These are phyloP conservation scores for Parascedosporium putredinis DNA, from an alignment of 2,329 filamentous ascomycete species.

Conservation along the genomic window DNA sequence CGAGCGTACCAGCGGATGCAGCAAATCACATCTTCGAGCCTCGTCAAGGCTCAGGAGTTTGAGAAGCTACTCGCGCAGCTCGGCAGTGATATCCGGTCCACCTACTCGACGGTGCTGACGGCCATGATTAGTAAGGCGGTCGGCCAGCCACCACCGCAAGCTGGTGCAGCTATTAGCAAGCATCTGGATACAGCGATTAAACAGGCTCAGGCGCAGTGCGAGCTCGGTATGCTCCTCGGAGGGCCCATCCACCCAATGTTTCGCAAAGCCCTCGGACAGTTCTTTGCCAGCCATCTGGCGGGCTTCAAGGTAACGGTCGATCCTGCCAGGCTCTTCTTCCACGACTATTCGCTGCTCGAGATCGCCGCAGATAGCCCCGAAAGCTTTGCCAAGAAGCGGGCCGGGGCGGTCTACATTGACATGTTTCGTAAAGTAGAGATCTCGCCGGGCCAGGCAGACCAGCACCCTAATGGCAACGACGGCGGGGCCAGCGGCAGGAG, in stretches of 20 bases:
- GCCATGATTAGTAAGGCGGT: constrained; percentile 35
- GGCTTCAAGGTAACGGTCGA: constrained; percentile 51
- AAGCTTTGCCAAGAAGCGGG: constrained; percentile 30
- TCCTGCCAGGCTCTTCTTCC: constrained; percentile 59
- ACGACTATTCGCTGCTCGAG: constrained; percentile 60
- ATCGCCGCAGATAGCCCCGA: constrained; percentile 43
- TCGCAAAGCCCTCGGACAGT: constrained; percentile 49
- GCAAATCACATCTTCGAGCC: constrained; percentile 35
- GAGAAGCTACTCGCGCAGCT: constrained; percentile 48
- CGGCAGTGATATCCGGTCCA: constrained; percentile 36
- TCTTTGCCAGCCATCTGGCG: constrained; percentile 50
- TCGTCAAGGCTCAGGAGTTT: constrained; percentile 50
- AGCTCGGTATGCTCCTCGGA: constrained; percentile 42
- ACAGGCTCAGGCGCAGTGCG: constrained; percentile 35
- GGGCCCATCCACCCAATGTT: constrained; percentile 35
- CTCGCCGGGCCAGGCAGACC: constrained; percentile 23
- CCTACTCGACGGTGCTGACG: constrained; percentile 36
- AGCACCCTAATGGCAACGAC: constrained; percentile 15
- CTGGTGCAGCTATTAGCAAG: constrained; percentile 18
- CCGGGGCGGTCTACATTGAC: constrained; percentile 34
- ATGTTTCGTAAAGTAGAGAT: constrained; percentile 51
- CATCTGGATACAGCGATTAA: constrained; percentile 34
- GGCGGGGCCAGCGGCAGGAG: constrained; percentile 3
- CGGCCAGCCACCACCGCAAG: constrained; percentile 26
- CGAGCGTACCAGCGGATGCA: constrained; percentile 46